phyloP scores from a whole-genome alignment of 2,329 filamentous ascomycete genomes.

The Talaromyces sp. region DNA sequence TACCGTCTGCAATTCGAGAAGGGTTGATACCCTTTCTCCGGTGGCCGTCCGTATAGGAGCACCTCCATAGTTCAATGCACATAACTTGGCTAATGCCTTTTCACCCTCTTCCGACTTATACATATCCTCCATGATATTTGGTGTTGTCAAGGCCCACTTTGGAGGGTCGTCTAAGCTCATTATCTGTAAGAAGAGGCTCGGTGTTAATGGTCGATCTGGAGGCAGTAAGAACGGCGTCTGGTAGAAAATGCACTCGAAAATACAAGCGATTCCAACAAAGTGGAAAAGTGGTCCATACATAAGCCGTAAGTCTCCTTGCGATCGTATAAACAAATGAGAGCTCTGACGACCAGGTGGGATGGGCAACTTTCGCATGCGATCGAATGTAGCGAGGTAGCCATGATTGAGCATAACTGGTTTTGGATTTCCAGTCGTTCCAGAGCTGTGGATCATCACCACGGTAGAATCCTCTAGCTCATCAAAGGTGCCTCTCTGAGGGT shows the following conservation, averaged over 20 bases:
- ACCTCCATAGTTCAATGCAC: constrained; percentile 7
- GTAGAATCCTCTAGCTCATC: constrained; percentile 26
- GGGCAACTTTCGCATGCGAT: constrained; percentile 9
- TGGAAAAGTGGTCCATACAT: constrained; percentile 4
- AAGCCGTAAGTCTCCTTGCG: not conserved
- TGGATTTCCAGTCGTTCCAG: constrained; percentile 36
- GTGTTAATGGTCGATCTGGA: constrained; percentile 68
- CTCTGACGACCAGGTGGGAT: not conserved
- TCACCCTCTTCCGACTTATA: constrained; percentile 4
- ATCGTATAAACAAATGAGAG: not conserved
- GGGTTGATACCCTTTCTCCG: not conserved
- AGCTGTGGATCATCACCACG: constrained; percentile 36
- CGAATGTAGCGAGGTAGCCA: constrained; percentile 18
- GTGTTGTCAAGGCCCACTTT: not conserved
- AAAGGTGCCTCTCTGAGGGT: constrained; percentile 8
- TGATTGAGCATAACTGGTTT: constrained; percentile 25
- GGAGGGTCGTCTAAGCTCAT: not conserved
- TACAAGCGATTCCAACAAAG: constrained; percentile 9
- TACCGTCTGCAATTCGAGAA: constrained; percentile 1
- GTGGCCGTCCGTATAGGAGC: constrained; percentile 12
- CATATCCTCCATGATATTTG: constrained; percentile 3
- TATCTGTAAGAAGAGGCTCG: not conserved
- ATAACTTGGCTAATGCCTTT: not conserved
- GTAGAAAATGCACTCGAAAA: constrained; percentile 87
- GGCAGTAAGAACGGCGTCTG: constrained; percentile 91